Base-by-base conservation (phyloP, 129 eudicot species). In the Dittrichia graveolens region DNA sequence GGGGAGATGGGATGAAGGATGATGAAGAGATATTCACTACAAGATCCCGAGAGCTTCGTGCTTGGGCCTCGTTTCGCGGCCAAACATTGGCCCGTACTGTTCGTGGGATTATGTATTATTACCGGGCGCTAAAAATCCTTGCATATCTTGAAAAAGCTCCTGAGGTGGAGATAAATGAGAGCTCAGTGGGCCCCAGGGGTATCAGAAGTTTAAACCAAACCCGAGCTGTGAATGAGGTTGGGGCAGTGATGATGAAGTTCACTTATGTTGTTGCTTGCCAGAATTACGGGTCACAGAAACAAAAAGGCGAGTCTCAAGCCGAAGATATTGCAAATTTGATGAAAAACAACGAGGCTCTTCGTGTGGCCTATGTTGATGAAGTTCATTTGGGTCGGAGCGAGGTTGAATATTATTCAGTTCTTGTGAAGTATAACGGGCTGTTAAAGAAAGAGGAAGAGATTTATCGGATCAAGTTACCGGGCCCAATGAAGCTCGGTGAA, bases 291-390 rank as follows among this genome's bases (percentile, higher is more conserved):
- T 61, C 78, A 7, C 98, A 92, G 49, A 92, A 92, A 72, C 50
- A 45, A 48, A 81, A 65, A 37, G 88, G 91, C 52, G 96, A 92
- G 48, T 37, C 88, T 0, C 94, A 89, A 56, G 98, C 90, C 4
- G 98, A 89, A 62, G 98, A 92, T 65, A 92, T 92, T 43, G 78
- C 81, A 50, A 79, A 78, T 47, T 58, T 92, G 81, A 89, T 92
- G 98, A 83, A 92, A 72, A 67, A 80, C 40, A 92, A 92, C 5
- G 98, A 92, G 74, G 98, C 98, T 3, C 88, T 92, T 69, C 91
- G 98, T n/a, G 95, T 92, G 18, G 98, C 98, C 9, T 92, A 89
- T 83, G 91, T 92, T 9, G 98, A 92, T 44, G 98, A 89, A 82
- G 90, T 89, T 64, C 70, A 42, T 40, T 53, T 82, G 68, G 86